Conservation (phyloP, 1,139 yeast genomes). For the Yamadazyma sp. region DNA sequence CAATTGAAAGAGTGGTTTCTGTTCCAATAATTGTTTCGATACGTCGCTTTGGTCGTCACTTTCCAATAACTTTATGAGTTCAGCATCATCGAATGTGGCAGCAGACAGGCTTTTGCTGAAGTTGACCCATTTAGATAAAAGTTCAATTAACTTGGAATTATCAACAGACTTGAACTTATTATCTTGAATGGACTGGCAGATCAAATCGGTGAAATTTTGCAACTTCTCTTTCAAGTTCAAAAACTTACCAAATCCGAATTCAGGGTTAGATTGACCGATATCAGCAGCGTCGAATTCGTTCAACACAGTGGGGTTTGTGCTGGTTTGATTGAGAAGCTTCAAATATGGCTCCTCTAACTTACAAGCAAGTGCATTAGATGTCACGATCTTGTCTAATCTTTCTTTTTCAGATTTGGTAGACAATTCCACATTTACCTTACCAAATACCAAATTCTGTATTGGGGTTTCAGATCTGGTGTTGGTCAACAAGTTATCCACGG, state of each 20-base stretch:
- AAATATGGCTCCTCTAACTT: conserved; percentile 76
- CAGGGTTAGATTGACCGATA: conserved; percentile 62
- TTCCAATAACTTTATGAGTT: conserved; percentile 44
- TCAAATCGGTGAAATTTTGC: conserved; percentile 44
- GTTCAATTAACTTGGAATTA: conserved; percentile 51
- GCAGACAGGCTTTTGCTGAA: conserved; percentile 26
- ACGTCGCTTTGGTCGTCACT: conserved; percentile 33
- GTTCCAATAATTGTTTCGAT: conserved; percentile 47
- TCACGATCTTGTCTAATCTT: conserved; percentile 22
- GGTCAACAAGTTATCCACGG: conserved; percentile 45
- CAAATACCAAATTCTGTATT: conserved; percentile 62
- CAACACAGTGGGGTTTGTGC: conserved; percentile 51
- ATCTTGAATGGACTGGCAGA: conserved; percentile 50
- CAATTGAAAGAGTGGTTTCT: conserved; percentile 44
- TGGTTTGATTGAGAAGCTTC: conserved; percentile 71
- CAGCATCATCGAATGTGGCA: conserved; percentile 22
- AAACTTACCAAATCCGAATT: conserved; percentile 82
- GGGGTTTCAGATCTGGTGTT: conserved; percentile 59
- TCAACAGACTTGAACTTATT: conserved; percentile 48
- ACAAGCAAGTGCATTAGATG: conserved; percentile 46
- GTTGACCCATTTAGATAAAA: conserved; percentile 70
- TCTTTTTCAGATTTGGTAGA: conserved; percentile 30
- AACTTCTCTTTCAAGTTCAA: conserved; percentile 57
- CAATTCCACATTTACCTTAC: conserved; percentile 36
- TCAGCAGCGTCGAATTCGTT: conserved; percentile 46